Evolutionary conservation across 2,329 filamentous ascomycete genomes (phyloP), one percentile per base, ranked within the genome.

Genomic region (Nemania bipapillata): DNA sequence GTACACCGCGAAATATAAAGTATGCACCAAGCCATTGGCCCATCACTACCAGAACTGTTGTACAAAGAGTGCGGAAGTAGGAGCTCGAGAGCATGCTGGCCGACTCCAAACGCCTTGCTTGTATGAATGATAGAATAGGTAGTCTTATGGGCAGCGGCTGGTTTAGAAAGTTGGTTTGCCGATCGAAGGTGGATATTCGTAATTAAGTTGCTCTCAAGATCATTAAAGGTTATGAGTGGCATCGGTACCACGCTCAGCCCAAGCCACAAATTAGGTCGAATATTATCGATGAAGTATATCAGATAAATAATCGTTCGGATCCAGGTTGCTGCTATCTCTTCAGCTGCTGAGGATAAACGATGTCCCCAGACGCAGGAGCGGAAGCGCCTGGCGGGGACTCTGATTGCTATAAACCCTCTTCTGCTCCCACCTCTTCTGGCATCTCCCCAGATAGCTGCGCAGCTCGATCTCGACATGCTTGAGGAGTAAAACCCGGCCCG

Each of bases 401-500:
- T 79, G 84, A 86, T 81, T 86, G 86, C 81, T 86, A 86, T 83
- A 86, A 83, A 77, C 80, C 79, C 72, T 79, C 77, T 63, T 77
- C 76, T 62, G 55, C 65, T 64, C 69, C 75, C 52, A 75, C 73
- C 35, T 78, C 76, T 47, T 76, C 76, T 52, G 69, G 70, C 52
- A 74, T 72, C 61, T 83, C 84, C 40, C 82, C 83, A 47, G 82
- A 75, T 50, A 94, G 80, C 80, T 93, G 87, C 67, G 87, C 83
- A 35, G 90, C 91, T 75, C 93, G 91, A 77, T 97, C 93, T 79
- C 91, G 91, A 82, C 94, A 97, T 52, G 94, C 93, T 40, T 89
- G 88, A 47, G 94, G 92, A 42, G 93, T 96, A 78, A 97, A 96
- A 54, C 94, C 94, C 58, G 90, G 92, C 69, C 94, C 94, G 75